phyloP scores from a whole-genome alignment of 2,329 filamentous ascomycete genomes.

The Colletotrichum echinochloae region DNA sequence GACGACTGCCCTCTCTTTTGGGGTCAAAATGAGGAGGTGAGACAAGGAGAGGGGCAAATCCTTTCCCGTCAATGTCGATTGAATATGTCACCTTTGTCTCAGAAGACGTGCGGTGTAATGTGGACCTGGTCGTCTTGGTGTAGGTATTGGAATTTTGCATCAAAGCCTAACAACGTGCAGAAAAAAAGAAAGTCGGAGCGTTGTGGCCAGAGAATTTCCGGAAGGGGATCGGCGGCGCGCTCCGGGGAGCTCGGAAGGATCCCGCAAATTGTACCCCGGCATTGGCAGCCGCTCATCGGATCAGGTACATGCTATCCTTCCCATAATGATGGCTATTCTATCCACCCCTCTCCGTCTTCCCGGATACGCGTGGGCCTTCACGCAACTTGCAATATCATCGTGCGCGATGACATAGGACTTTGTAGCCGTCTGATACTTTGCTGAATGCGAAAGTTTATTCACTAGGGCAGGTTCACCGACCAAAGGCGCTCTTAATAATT shows the following conservation, averaged over 20 bases:
- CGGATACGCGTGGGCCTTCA: not conserved
- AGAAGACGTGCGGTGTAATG: not conserved
- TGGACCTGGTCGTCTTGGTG: not conserved
- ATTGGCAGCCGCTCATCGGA: conserved; percentile 21
- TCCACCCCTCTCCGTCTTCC: not conserved
- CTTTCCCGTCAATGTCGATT: not conserved
- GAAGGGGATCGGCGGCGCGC: conserved; percentile 12
- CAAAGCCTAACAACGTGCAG: not conserved
- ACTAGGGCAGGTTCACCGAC: not conserved
- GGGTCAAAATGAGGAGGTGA: not conserved
- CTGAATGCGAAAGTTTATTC: not conserved
- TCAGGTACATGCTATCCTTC: conserved; percentile 6
- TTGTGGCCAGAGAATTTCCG: conserved; percentile 1
- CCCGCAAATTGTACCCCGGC: conserved; percentile 22
- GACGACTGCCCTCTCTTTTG: not conserved
- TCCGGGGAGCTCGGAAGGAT: conserved; percentile 29
- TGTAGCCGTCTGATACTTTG: not conserved
- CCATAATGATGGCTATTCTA: not conserved
- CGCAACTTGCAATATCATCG: not conserved
- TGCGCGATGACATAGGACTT: not conserved
- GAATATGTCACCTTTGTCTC: not conserved
- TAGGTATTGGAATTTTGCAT: not conserved
- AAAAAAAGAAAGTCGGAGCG: not conserved
- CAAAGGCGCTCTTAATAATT: not conserved
- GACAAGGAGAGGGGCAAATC: not conserved